Conservation (phyloP, 2,329 filamentous ascomycete genomes). For the Beauveria caledonica region DNA sequence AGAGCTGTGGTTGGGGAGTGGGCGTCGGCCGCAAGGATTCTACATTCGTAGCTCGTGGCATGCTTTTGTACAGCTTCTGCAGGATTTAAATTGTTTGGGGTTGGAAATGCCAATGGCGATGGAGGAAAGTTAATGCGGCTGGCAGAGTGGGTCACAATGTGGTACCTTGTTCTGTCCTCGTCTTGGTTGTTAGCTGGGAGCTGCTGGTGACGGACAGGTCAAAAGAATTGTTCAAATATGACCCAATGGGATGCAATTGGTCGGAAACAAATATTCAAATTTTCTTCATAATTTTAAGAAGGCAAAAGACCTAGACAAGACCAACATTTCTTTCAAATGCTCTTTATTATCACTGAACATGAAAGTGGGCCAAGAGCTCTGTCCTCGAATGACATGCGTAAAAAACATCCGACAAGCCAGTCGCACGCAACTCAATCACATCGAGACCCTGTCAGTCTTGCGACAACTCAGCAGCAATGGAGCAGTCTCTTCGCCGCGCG, state of each 20-base stretch:
- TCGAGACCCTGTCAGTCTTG: conserved; percentile 7
- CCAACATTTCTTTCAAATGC: background rate
- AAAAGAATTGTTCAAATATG: background rate
- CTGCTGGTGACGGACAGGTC: background rate
- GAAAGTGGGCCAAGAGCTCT: conserved; percentile 7
- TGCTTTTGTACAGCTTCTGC: conserved; percentile 6
- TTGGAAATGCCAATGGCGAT: background rate
- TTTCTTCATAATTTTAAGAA: background rate
- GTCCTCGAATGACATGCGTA: background rate
- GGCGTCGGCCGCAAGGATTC: conserved; percentile 9
- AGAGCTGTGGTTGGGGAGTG: conserved; percentile 4
- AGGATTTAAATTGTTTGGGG: conserved; percentile 10
- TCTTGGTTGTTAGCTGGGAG: background rate
- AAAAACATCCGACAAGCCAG: conserved; percentile 4
- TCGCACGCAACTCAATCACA: conserved; percentile 11
- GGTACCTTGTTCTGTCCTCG: background rate
- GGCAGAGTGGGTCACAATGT: background rate
- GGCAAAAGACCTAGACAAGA: background rate
- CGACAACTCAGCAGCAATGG: conserved; percentile 21
- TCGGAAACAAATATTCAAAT: background rate
- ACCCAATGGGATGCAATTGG: background rate
- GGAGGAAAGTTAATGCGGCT: conserved; percentile 14
- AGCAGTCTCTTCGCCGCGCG: conserved; percentile 32
- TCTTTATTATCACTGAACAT: background rate
- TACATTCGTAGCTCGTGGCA: conserved; percentile 11